Evolutionary conservation across 352 stramenopile genomes (phyloP).

Genomic region (Globisporangium mamillatum): DNA sequence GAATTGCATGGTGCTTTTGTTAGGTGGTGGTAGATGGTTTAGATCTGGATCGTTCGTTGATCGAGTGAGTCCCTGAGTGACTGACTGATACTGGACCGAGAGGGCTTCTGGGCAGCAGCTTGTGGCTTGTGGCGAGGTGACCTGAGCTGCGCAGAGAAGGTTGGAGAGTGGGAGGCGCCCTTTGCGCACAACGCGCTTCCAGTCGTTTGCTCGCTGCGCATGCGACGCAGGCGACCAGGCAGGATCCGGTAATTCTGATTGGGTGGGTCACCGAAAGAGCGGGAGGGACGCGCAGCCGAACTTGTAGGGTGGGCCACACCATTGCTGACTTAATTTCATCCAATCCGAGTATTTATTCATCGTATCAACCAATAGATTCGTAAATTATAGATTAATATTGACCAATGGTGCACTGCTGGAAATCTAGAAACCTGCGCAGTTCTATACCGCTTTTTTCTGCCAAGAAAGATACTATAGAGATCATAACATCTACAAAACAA

Average conservation of each 20-base stretch:
- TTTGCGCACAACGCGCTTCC: neutral
- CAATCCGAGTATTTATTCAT: neutral
- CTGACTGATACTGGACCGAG: conserved; percentile 5
- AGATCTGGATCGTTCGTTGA: neutral
- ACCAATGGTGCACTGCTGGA: neutral
- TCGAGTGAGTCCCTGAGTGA: neutral
- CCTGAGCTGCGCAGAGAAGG: neutral
- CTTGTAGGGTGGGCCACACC: neutral
- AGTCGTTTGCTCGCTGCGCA: conserved; percentile 2
- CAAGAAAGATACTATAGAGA: no score
- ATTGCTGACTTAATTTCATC: neutral
- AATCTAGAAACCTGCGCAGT: neutral
- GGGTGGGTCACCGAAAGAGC: neutral
- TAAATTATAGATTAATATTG: neutral
- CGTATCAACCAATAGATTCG: neutral
- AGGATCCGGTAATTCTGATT: neutral
- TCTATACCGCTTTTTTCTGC: neutral
- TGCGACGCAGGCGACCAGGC: neutral
- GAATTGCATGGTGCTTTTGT: conserved; percentile 31
- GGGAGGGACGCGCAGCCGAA: neutral
- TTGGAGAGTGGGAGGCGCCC: conserved; percentile 1
- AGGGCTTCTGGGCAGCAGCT: neutral
- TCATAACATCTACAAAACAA: no score
- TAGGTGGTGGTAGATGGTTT: neutral
- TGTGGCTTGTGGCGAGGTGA: neutral